Percentiles rank a stretch among this genome's conserved stretches.
Evolutionary conservation across 2,329 filamentous ascomycete genomes (phyloP).

Genomic region (Colletotrichum tropicicola): DNA sequence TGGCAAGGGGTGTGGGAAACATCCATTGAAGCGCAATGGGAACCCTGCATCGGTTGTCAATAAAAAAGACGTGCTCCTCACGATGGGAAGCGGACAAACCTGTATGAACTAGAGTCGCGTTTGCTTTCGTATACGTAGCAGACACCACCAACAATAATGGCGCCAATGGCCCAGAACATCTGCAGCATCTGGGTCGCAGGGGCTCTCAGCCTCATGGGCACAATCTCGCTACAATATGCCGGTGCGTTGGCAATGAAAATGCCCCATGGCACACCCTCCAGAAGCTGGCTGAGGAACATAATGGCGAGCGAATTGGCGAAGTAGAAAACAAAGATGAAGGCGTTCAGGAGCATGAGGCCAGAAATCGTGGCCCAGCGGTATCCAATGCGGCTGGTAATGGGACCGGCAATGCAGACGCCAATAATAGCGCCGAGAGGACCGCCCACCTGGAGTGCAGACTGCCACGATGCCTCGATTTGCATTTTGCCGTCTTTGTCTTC

Average conservation of each 20-base stretch:
- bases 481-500: slow-evolving; percentile 33
- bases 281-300: slow-evolving; percentile 62
- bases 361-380: slow-evolving; percentile 68
- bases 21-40: slow-evolving; percentile 67
- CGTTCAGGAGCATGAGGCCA: slow-evolving; percentile 65
- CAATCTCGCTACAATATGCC: slow-evolving; percentile 70
- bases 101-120: slow-evolving; percentile 33
- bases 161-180: slow-evolving; percentile 72
- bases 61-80: slow-evolving; percentile 31
- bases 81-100: slow-evolving; percentile 16
- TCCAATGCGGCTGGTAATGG: slow-evolving; percentile 65
- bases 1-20: slow-evolving; percentile 62
- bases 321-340: slow-evolving; percentile 63
- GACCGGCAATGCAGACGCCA: slow-evolving; percentile 67
- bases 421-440: slow-evolving; percentile 68
- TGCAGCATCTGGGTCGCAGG: slow-evolving; percentile 70
- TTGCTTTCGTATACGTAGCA: slow-evolving; percentile 61
- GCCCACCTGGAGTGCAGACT: slow-evolving; percentile 63
- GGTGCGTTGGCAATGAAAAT: slow-evolving; percentile 73
- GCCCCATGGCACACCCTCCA: slow-evolving; percentile 72
- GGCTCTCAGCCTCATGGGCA: slow-evolving; percentile 65
- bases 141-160: slow-evolving; percentile 67
- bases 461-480: slow-evolving; percentile 63
- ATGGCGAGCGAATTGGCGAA: slow-evolving; percentile 53
- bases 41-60: slow-evolving; percentile 48